A percentile compares a stretch with the other conserved stretches of the same genome.
Conservation (phyloP, 2,329 filamentous ascomycete species). For the Penicillium glabrum region DNA sequence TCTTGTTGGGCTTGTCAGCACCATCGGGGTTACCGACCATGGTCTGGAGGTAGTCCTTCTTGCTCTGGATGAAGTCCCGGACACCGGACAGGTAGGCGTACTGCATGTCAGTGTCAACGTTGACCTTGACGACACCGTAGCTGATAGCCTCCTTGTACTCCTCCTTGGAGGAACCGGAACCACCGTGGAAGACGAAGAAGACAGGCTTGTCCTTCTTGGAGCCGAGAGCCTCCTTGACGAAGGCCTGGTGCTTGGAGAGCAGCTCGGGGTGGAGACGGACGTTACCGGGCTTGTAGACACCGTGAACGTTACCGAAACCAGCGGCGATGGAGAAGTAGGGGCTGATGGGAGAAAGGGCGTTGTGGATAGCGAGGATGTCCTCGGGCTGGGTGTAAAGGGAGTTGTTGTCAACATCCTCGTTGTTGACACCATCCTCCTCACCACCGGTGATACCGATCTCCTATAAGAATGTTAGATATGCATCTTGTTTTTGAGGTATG, state of each 20-base stretch:
- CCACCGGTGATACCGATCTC: slow-evolving; percentile 94
- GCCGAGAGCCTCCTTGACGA: slow-evolving; percentile 77
- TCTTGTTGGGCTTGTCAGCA: slow-evolving; percentile 99
- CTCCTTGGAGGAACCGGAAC: slow-evolving; percentile 84
- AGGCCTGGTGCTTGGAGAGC: slow-evolving; percentile 92
- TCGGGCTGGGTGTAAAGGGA: slow-evolving; percentile 97
- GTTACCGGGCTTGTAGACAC: slow-evolving; percentile 98
- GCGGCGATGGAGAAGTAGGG: slow-evolving; percentile 98
- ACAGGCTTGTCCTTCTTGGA: slow-evolving; percentile 82
- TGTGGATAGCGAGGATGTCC: slow-evolving; percentile 90
- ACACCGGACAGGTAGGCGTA: slow-evolving; percentile 90
- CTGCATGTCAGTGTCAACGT: slow-evolving; percentile 97
- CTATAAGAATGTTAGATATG: slow-evolving; percentile 30
- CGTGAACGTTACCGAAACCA: slow-evolving; percentile 98
- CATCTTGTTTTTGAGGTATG: background rate
- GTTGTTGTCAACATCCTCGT: slow-evolving; percentile 95
- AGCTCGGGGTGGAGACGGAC: slow-evolving; percentile 96
- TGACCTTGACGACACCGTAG: slow-evolving; percentile 98
- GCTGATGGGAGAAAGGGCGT: slow-evolving; percentile 79
- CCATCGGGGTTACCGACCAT: slow-evolving; percentile 95
- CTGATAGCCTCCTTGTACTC: slow-evolving; percentile 88
- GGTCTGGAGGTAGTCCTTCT: slow-evolving; percentile 88
- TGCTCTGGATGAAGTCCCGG: slow-evolving; percentile 89
- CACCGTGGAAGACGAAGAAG: slow-evolving; percentile 99
- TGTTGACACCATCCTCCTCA: slow-evolving; percentile 98